These are phyloP conservation scores for Acrodontium crateriforme DNA, from an alignment of 2,329 filamentous ascomycete species.

Conservation along the genomic window DNA sequence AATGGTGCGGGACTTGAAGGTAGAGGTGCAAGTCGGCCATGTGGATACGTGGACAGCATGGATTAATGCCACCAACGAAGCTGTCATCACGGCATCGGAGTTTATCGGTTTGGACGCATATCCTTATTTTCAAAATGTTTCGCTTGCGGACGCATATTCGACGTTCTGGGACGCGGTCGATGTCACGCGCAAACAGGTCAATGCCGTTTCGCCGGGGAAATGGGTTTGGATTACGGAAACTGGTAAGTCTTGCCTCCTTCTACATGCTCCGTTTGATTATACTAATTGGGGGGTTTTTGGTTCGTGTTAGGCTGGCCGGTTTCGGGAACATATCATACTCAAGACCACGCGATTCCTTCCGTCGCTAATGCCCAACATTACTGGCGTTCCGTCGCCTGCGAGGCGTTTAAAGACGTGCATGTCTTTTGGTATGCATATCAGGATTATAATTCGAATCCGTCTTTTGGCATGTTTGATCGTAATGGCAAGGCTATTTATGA, in stretches of 20 bases:
- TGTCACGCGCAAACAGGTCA: conserved; percentile 28
- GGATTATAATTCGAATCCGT: conserved; percentile 33
- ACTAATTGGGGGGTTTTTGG: too few species aligned
- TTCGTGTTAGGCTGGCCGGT: conserved; percentile 52
- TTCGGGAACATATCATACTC: conserved; percentile 37
- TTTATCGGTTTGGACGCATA: conserved; percentile 53
- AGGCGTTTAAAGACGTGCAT: conserved; percentile 34
- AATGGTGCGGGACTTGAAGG: conserved; percentile 35
- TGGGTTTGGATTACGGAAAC: conserved; percentile 23
- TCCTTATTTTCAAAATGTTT: conserved; percentile 49
- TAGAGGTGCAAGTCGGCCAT: conserved; percentile 44
- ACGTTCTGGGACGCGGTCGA: conserved; percentile 37
- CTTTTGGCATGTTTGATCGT: conserved; percentile 27
- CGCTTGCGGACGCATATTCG: conserved; percentile 41
- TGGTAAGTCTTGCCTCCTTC: conserved; percentile 1
- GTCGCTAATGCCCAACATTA: conserved; percentile 48
- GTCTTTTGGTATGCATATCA: conserved; percentile 37
- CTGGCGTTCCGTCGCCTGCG: conserved; percentile 50
- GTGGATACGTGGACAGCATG: conserved; percentile 45
- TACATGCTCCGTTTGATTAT: too few species aligned
- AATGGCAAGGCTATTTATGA: conserved; percentile 22
- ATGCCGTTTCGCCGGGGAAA: conserved; percentile 24
- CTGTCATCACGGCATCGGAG: conserved; percentile 48
- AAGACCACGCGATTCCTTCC: conserved; percentile 42
- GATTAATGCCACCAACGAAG: conserved; percentile 45